Percentiles rank a stretch among this genome's conserved stretches.
Conservation (phyloP, 2,329 filamentous ascomycete species). For the Volutella citrinella region DNA sequence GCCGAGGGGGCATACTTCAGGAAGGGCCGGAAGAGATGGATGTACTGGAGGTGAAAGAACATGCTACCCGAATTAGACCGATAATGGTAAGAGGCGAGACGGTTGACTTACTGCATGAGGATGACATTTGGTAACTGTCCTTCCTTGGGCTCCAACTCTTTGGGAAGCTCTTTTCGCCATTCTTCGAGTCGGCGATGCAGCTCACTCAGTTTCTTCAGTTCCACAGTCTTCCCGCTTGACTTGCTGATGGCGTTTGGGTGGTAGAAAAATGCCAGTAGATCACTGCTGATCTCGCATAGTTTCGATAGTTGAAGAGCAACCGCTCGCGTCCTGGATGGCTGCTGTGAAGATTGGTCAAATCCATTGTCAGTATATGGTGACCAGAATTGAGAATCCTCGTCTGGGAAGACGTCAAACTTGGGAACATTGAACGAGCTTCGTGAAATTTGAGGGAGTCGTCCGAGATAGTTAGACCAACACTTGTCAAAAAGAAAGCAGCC, state of each 20-base stretch:
- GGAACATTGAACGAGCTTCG: conserved; percentile 77
- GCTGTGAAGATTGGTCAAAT: conserved; percentile 66
- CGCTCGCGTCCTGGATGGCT: conserved; percentile 80
- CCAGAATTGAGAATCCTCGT: conserved; percentile 84
- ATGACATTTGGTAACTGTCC: conserved; percentile 82
- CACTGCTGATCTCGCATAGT: conserved; percentile 90
- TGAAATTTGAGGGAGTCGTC: conserved; percentile 82
- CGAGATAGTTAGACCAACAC: conserved; percentile 97
- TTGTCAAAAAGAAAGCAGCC: conserved; percentile 98
- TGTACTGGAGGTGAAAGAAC: conserved; percentile 95
- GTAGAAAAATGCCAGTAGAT: conserved; percentile 87
- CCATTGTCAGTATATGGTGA: conserved; percentile 84
- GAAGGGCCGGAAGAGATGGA: conserved; percentile 93
- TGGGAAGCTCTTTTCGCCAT: conserved; percentile 81
- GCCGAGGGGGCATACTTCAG: conserved; percentile 80
- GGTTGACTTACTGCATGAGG: conserved; percentile 70
- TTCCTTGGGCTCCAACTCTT: conserved; percentile 85
- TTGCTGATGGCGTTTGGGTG: conserved; percentile 67
- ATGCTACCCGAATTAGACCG: conserved; percentile 57
- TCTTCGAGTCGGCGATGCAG: conserved; percentile 85
- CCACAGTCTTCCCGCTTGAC: conserved; percentile 71
- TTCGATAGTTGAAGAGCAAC: conserved; percentile 77
- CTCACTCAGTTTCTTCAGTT: conserved; percentile 90
- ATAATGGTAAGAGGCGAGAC: neutral
- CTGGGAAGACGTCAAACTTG: conserved; percentile 86